Percentiles rank a stretch among this genome's conserved stretches.
Conservation (phyloP, 2,329 filamentous ascomycete species). For the Paecilomyces niveus region DNA sequence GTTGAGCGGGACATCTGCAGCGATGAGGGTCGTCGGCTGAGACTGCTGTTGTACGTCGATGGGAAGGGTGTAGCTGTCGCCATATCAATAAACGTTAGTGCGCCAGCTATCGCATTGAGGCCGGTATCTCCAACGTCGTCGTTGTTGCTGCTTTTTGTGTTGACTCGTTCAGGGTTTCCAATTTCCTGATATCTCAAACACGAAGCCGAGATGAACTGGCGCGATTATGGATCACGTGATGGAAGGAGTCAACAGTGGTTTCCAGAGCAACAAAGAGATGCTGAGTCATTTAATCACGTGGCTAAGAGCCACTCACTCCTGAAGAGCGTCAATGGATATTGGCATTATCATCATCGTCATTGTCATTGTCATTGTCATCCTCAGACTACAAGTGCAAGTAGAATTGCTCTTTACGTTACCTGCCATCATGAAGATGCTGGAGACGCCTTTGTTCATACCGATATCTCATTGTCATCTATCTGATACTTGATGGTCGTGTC, state of each 20-base stretch:
- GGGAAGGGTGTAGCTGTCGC: constrained; percentile 26
- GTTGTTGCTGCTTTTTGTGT: not conserved
- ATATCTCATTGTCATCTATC: not conserved
- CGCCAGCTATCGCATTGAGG: constrained; percentile 8
- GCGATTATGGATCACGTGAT: constrained; percentile 6
- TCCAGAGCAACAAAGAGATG: constrained; percentile 6
- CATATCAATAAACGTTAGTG: constrained; percentile 13
- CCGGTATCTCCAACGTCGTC: not conserved
- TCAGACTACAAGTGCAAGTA: not conserved
- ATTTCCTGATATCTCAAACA: not conserved
- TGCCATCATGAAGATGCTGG: not conserved
- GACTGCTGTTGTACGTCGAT: constrained; percentile 27
- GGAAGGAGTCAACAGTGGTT: constrained; percentile 5
- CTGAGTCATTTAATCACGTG: not conserved
- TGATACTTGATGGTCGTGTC: not conserved
- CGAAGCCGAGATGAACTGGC: not conserved
- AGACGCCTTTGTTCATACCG: not conserved
- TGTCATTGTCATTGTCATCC: not conserved
- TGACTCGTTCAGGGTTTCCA: not conserved
- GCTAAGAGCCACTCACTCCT: not conserved
- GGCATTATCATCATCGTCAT: too few species aligned
- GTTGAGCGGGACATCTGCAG: constrained; percentile 32
- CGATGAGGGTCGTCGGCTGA: constrained; percentile 26
- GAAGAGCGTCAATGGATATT: not conserved
- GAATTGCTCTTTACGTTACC: not conserved